A percentile compares a stretch with the other conserved stretches of the same genome.
Evolutionary conservation across 1,284 basidiomycete genomes (phyloP).

Genomic region (Irpex sp.): DNA sequence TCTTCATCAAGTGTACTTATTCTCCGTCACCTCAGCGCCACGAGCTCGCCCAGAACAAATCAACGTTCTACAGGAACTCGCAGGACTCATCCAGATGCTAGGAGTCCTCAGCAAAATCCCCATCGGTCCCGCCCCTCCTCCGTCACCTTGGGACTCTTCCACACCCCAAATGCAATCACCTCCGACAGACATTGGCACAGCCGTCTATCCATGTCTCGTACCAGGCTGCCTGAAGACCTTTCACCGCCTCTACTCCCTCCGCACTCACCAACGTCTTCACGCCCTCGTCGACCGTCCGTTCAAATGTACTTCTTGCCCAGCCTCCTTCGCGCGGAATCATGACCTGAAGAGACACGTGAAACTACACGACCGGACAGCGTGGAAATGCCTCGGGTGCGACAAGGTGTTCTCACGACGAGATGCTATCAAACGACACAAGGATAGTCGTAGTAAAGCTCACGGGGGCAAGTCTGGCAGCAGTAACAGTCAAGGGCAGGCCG

Average conservation of each 20-base stretch:
- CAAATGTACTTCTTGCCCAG: constrained; percentile 59
- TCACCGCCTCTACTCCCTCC: constrained; percentile 60
- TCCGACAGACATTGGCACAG: constrained; percentile 55
- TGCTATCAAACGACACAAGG: constrained; percentile 72
- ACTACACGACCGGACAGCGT: constrained; percentile 65
- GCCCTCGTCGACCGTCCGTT: constrained; percentile 55
- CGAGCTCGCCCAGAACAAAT: constrained; percentile 47
- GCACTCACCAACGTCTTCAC: constrained; percentile 63
- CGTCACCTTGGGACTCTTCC: constrained; percentile 28
- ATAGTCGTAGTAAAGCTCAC: constrained; percentile 39
- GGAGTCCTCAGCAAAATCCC: constrained; percentile 72
- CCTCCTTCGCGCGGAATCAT: constrained; percentile 71
- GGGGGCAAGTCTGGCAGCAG: constrained; percentile 30
- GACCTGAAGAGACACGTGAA: constrained; percentile 71
- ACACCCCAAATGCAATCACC: constrained; percentile 12
- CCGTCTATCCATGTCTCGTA: constrained; percentile 70
- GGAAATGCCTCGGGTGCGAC: constrained; percentile 65
- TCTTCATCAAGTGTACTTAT: constrained; percentile 71
- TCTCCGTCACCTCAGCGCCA: constrained; percentile 64
- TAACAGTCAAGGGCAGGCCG: constrained; percentile 27
- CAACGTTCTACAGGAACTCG: constrained; percentile 62
- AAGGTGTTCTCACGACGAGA: constrained; percentile 73
- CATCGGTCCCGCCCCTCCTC: constrained; percentile 46
- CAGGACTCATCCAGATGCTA: constrained; percentile 71
- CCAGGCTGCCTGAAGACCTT: constrained; percentile 62